Evolutionary conservation across 768 basidiomycete genomes (phyloP), one percentile per base, ranked within the genome.

Genomic region (Dentipellis sp.): DNA sequence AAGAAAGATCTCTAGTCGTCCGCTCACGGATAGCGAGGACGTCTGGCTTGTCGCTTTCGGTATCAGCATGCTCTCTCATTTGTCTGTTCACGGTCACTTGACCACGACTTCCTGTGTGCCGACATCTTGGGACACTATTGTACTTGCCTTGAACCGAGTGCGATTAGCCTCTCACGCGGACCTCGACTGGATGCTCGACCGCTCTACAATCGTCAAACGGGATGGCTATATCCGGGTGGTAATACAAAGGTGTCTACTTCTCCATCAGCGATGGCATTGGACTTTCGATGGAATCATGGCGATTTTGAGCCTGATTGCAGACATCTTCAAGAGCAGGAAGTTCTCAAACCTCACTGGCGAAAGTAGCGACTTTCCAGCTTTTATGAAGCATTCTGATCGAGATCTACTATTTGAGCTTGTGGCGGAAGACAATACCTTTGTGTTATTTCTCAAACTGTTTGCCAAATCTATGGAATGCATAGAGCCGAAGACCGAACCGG

Each of bases 241-340:
- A 53, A 76, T 86, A 35, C 76, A 78, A 0, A 79, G 94, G 12
- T 92, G 90, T 66, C 79, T 88, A 55, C 71, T 81, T n/a, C 68
- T 98, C 46, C 82, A 78, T 64, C 75, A 77, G 29, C 74, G 76
- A n/a, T 97, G 93, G 91, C 66, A 74, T 22, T 97, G 94, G 94
- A 73, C 90, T 29, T 72, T 78, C 14, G 74, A 79, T 14, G 71
- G 78, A 12, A 76, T 80, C 16, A 79, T 82, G 2, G 77, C 75
- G 10, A 64, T 91, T 56, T 79, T 95, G 64, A 78, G 77, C 52
- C 74, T 77, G 19, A 74, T 97, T 5, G 78, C 78, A 22, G 78
- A 82, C 29, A 79, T 93, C 10, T 93, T 97, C 70, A 80, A 82
- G 53, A 83, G 79, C 45, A 83, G 94, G 16, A 81, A 83, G 47